Conservation (phyloP, 2,329 filamentous ascomycete species). For the Botrytis fragariae region DNA sequence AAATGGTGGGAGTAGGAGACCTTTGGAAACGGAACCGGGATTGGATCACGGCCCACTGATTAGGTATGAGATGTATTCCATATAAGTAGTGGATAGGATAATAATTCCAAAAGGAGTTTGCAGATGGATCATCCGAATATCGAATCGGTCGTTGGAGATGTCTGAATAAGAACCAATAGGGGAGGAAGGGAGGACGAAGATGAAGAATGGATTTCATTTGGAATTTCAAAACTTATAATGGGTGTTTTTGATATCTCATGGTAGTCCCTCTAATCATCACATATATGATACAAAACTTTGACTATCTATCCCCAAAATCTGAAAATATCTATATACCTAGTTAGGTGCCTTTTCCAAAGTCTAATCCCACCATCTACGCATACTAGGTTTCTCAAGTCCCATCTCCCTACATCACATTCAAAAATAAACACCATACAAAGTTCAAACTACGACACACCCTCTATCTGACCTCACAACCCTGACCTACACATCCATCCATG, state of each 20-base stretch:
- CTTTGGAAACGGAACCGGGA: not conserved
- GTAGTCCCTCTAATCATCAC: not conserved
- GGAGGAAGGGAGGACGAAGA: not conserved
- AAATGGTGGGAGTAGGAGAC: slow-evolving; percentile 1
- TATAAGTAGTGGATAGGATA: not conserved
- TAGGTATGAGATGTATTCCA: not conserved
- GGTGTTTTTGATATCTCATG: not conserved
- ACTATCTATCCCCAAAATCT: too few relatives aligned
- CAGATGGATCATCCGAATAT: not conserved
- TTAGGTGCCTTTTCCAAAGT: not conserved
- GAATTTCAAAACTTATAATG: not conserved
- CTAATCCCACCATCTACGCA: not conserved
- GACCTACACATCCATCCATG: not conserved
- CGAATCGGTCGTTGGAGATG: too few relatives aligned
- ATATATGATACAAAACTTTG: not conserved
- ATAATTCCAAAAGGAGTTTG: not conserved
- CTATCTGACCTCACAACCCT: not conserved
- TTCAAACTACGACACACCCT: not conserved
- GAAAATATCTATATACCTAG: too few relatives aligned
- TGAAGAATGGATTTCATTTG: not conserved
- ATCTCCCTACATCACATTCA: not conserved
- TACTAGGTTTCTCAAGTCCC: not conserved
- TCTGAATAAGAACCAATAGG: not conserved
- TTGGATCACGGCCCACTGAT: not conserved
- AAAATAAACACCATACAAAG: not conserved